phyloP scores from a whole-genome alignment of 345 rosid species.

The Dipteronia sinensis region DNA sequence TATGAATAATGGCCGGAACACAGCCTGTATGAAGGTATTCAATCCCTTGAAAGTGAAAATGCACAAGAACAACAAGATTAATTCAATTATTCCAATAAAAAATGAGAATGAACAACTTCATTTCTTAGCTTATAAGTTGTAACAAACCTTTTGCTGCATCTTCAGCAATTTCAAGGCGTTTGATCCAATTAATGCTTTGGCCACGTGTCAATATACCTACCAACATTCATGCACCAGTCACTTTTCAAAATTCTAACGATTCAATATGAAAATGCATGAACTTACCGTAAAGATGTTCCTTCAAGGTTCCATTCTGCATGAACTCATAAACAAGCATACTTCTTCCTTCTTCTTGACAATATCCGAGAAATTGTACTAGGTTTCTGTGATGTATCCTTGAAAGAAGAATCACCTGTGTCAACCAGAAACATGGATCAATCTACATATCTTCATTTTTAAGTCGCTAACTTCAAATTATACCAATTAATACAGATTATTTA shows the following conservation, averaged over 20 bases:
- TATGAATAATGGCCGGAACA: constrained; percentile 91
- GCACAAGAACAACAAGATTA: constrained; percentile 17
- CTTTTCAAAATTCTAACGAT: constrained; percentile 12
- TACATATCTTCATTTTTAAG: constrained; percentile 15
- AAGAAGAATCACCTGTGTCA: constrained; percentile 79
- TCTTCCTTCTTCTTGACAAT: constrained; percentile 91
- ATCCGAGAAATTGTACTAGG: constrained; percentile 95
- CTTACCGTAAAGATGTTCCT: constrained; percentile 95
- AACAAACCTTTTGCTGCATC: constrained; percentile 85
- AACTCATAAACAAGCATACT: constrained; percentile 91
- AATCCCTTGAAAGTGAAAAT: constrained; percentile 73
- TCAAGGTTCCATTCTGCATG: constrained; percentile 98
- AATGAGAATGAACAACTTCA: neutral
- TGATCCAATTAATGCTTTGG: constrained; percentile 75
- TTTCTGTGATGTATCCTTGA: constrained; percentile 99
- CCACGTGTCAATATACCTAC: constrained; percentile 65
- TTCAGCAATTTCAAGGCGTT: constrained; percentile 96
- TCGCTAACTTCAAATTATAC: neutral
- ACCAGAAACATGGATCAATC: constrained; percentile 12
- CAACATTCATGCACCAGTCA: constrained; percentile 8
- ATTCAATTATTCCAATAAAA: constrained; percentile 11
- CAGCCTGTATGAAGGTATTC: constrained; percentile 99
- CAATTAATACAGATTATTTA: neutral
- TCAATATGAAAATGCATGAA: constrained; percentile 12
- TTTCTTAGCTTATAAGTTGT: constrained; percentile 7